phyloP scores from a whole-genome alignment of 2,329 filamentous ascomycete species.

The Penicillium fuscoglaucum region DNA sequence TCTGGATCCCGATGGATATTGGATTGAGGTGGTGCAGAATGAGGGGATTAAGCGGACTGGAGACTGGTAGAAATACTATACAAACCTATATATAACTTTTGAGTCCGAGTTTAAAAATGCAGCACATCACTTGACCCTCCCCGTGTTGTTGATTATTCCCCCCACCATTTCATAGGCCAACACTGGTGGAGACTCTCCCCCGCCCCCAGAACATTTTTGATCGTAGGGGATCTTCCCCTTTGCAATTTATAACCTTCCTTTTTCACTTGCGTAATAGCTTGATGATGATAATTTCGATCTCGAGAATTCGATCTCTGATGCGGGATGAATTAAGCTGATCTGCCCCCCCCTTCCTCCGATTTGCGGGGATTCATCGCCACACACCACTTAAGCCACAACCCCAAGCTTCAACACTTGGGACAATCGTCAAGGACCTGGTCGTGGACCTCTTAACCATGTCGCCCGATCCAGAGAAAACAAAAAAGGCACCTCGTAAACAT shows the following conservation, averaged over 20 bases:
- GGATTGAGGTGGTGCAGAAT: constrained; percentile 76
- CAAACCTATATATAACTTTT: no score
- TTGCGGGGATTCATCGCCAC: constrained; percentile 3
- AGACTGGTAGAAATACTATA: constrained; percentile 21
- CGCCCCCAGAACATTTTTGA: constrained; percentile 18
- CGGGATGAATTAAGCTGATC: constrained; percentile 13
- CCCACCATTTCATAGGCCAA: constrained; percentile 23
- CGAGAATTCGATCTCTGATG: background rate
- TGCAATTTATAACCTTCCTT: background rate
- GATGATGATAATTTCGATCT: constrained; percentile 8
- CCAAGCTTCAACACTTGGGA: background rate
- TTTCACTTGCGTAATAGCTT: background rate
- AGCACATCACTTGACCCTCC: constrained; percentile 3
- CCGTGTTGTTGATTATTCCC: constrained; percentile 16
- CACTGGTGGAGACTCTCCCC: constrained; percentile 22
- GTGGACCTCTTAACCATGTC: constrained; percentile 22
- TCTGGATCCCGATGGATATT: constrained; percentile 84
- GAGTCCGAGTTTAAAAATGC: background rate
- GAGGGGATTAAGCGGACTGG: constrained; percentile 45
- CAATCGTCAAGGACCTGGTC: background rate
- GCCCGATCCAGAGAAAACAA: constrained; percentile 28
- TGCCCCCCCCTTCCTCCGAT: background rate
- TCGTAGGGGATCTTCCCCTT: background rate
- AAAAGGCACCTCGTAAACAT: constrained; percentile 42
- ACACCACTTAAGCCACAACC: background rate